Conservation (phyloP, 371 early-diverging fungal species). For the Mortierella sp. region DNA sequence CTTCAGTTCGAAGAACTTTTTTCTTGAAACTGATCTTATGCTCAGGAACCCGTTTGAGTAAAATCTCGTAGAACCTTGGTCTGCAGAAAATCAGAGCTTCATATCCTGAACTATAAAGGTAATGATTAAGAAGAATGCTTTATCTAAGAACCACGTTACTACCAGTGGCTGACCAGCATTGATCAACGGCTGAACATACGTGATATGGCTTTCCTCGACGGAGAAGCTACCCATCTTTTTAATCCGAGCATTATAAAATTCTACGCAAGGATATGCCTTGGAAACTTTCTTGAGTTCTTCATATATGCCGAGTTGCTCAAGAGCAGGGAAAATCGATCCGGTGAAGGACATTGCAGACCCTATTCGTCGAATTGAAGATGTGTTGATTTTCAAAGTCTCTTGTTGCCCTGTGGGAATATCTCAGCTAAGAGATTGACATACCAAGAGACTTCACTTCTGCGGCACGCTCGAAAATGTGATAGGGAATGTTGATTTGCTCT, state of each 20-base stretch:
- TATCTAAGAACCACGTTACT: no score
- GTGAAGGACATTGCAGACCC: neutral
- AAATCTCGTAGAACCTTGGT: neutral
- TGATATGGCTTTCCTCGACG: no score
- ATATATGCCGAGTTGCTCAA: neutral
- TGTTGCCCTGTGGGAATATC: no score
- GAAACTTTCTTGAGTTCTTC: neutral
- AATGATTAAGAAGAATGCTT: no score
- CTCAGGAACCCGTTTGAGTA: neutral
- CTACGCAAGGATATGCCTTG: neutral
- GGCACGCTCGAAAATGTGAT: conserved; percentile 2
- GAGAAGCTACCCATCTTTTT: no score
- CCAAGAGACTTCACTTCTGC: neutral
- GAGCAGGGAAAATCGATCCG: neutral
- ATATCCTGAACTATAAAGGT: neutral
- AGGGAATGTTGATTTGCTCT: neutral
- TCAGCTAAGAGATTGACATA: neutral
- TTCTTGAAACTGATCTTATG: conserved; percentile 1
- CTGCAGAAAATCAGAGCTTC: conserved; percentile 4
- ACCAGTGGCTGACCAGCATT: no score
- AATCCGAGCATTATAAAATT: neutral
- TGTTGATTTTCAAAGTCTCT: no score
- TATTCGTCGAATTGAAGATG: neutral
- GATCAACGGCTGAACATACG: no score
- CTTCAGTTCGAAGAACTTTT: no score